These are phyloP conservation scores for Blepharisma japonicum DNA, from an alignment of 73 alveolate genomes.

Conservation along the genomic window DNA sequence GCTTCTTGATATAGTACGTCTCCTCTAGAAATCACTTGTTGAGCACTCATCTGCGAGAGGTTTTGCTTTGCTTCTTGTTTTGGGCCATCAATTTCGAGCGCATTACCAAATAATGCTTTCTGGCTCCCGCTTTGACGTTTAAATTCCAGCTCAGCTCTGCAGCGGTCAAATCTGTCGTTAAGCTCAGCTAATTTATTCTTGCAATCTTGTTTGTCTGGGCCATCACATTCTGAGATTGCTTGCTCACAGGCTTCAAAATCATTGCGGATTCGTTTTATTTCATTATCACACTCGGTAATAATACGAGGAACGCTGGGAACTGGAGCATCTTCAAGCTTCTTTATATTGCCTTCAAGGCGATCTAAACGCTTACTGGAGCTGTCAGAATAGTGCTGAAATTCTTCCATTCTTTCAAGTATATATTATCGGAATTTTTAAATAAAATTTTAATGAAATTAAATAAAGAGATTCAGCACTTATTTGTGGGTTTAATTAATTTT, in stretches of 20 bases:
- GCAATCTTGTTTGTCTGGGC: not conserved
- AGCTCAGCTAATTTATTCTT: not conserved
- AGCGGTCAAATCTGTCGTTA: not conserved
- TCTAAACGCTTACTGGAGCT: not conserved
- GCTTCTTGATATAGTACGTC: slow-evolving; percentile 23
- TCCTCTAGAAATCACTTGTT: slow-evolving; percentile 15
- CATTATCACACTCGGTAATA: not conserved
- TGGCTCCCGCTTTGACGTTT: not conserved
- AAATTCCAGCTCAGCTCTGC: slow-evolving; percentile 6
- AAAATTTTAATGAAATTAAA: too few species aligned
- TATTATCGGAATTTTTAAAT: too few species aligned
- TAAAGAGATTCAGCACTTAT: too few species aligned
- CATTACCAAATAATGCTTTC: not conserved
- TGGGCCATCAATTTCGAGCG: not conserved
- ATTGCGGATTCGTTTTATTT: not conserved
- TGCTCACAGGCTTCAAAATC: slow-evolving; percentile 26
- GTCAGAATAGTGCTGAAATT: not conserved
- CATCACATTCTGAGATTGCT: slow-evolving; percentile 14
- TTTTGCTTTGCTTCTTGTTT: not conserved
- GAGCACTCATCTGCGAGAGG: slow-evolving; percentile 7
- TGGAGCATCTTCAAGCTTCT: not conserved
- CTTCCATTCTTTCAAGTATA: not conserved
- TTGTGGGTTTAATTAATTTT: too few species aligned
- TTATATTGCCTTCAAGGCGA: not conserved
- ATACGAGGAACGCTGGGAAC: not conserved